Percentiles rank a stretch among this genome's conserved stretches.
phyloP scores from a whole-genome alignment of 1,284 basidiomycete species.

The Tylopilus orsonianus region DNA sequence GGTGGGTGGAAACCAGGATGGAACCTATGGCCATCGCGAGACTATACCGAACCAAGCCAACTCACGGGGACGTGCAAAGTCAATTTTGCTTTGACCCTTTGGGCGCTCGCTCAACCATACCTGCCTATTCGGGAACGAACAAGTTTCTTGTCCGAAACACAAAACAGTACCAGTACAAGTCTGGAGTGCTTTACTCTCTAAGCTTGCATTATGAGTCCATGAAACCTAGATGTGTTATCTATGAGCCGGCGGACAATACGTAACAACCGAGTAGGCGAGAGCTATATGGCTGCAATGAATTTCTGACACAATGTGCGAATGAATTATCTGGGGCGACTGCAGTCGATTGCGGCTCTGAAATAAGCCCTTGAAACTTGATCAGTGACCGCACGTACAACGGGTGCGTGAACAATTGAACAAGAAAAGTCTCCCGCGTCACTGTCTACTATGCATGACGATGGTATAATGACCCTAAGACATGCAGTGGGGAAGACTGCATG shows the following conservation, averaged over 20 bases:
- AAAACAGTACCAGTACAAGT: too few species aligned
- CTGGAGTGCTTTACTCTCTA: too few species aligned
- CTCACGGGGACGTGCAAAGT: background rate
- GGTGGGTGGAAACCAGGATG: conserved; percentile 58
- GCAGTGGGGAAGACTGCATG: too few species aligned
- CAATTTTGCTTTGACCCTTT: background rate
- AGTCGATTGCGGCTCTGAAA: too few species aligned
- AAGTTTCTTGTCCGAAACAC: background rate
- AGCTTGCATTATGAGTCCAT: background rate
- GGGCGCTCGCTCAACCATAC: conserved; percentile 5
- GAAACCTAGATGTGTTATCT: background rate
- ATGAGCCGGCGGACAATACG: background rate
- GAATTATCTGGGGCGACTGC: background rate
- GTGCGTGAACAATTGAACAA: too few species aligned
- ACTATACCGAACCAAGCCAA: background rate
- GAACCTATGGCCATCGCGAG: conserved; percentile 41
- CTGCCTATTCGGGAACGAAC: conserved; percentile 29
- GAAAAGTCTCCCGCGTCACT: background rate
- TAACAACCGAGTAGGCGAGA: background rate
- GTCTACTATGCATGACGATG: too few species aligned
- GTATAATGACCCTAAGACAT: too few species aligned
- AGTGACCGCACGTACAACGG: too few species aligned
- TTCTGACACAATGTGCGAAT: background rate
- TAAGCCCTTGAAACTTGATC: too few species aligned
- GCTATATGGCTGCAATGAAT: background rate